Base-by-base conservation (phyloP, 345 rosid genomes). In the Eucalyptus tenuipes region DNA sequence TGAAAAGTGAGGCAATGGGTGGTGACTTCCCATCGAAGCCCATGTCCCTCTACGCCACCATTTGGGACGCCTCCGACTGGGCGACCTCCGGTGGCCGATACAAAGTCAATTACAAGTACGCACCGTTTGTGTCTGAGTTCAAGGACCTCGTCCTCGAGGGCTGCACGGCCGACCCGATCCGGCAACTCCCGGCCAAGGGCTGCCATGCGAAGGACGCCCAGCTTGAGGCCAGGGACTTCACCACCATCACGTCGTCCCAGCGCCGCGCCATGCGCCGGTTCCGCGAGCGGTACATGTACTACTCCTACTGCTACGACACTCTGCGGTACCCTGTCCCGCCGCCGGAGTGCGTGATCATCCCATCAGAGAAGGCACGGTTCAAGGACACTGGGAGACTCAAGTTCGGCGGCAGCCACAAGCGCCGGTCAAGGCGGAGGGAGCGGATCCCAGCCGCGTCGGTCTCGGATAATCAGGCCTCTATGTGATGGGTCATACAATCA, bases 21-120 rank as follows among this genome's bases (percentile, higher is more conserved):
- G 90, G 91, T 0, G 99, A 98, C 59, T 98, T 92, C 90, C 99
- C 99, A 33, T 90, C 95, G 27, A 98, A 97, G 93, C 99, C 99
- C 42, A 98, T 98, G 99, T 85, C 96, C 2, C 84, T 98, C 18
- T 97, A 97, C 71, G 98, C 99, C 29, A 98, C 99, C 8, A 96
- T 97, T 12, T 98, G 99, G 99, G 99, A 98, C 53, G 99, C 96
- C n/a, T 97, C 99, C 0, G 94, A 89, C 57, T 98, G 99, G 99
- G 99, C 99, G 31, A 98, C 99, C 8, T 89, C 93, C 5, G 99
- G 99, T 14, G 99, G 99, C 10, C 95, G 92, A 91, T 90, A 90
- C 92, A 95, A 95, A 89, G 99, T 94, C 6, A 91, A 98, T 68
- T 97, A 98, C 92, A 93, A 94, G 79, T 98, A 90, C 88, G 95